Percentiles rank a stretch among this genome's conserved stretches.
These are phyloP conservation scores for Castanea crenata DNA, from an alignment of 306 rosid species.

Conservation along the genomic window DNA sequence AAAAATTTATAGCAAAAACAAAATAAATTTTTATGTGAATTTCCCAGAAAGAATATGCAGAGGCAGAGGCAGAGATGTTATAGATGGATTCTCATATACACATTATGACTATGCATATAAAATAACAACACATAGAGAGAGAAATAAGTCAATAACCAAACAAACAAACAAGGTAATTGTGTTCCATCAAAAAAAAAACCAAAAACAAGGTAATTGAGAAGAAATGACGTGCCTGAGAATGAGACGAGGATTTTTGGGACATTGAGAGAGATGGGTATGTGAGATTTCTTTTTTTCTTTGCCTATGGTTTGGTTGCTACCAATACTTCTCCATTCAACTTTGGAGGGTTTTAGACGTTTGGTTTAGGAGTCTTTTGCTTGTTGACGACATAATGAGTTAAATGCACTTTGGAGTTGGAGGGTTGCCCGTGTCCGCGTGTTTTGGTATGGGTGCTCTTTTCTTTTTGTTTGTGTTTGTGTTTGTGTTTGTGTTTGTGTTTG, in stretches of 20 bases:
- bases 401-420: no score
- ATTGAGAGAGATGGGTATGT: constrained; percentile 15
- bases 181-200: no score
- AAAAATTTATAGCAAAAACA: neutral
- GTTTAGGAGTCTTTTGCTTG: no score
- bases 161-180: neutral
- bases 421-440: no score
- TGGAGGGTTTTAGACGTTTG: neutral
- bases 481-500: no score
- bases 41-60: neutral
- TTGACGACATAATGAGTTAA: no score
- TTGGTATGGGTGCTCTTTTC: no score
- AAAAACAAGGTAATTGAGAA: neutral
- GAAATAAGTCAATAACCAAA: neutral
- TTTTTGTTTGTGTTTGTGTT: no score
- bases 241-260: constrained; percentile 46
- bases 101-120: neutral
- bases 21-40: neutral
- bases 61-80: neutral
- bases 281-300: neutral
- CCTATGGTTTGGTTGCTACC: neutral
- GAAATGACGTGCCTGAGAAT: constrained; percentile 57
- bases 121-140: neutral
- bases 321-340: neutral
- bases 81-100: neutral